A percentile compares a stretch with the other conserved stretches of the same genome.
phyloP scores from a whole-genome alignment of 2,329 filamentous ascomycete genomes.

The Trichoderma koningii region DNA sequence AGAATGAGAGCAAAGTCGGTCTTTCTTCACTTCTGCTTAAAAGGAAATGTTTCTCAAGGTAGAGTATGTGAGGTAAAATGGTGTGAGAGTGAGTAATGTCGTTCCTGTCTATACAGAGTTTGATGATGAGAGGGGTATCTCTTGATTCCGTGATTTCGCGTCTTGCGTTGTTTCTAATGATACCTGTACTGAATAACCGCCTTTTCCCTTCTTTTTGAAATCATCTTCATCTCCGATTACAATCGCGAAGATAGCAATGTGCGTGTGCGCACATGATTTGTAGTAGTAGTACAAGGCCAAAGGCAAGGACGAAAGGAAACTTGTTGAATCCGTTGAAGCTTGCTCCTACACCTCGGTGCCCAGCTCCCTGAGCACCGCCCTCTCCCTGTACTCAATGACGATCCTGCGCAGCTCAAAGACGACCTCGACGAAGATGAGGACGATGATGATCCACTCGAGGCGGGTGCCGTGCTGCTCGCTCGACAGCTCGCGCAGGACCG shows the following conservation, averaged over 20 bases:
- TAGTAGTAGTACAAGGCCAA: conserved; percentile 13
- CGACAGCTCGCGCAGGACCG: conserved; percentile 80
- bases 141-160: not conserved
- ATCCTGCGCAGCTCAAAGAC: conserved; percentile 79
- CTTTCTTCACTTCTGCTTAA: not conserved
- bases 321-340: too few relatives aligned
- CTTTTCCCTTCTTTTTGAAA: not conserved
- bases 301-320: too few relatives aligned
- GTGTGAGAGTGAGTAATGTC: not conserved
- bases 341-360: conserved; percentile 8
- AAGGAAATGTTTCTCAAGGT: too few relatives aligned
- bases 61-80: not conserved
- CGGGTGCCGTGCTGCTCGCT: conserved; percentile 87
- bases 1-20: not conserved
- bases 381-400: conserved; percentile 60
- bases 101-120: conserved; percentile 10
- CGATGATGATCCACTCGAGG: conserved; percentile 94
- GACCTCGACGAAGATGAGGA: conserved; percentile 90
- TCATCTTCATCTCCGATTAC: not conserved
- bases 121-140: conserved; percentile 1
- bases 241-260: not conserved
- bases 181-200: not conserved
- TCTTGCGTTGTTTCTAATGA: not conserved
- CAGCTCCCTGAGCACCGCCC: conserved; percentile 36
- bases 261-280: not conserved